Base-by-base conservation (phyloP, 257 asterid species). In the Petrea volubilis region DNA sequence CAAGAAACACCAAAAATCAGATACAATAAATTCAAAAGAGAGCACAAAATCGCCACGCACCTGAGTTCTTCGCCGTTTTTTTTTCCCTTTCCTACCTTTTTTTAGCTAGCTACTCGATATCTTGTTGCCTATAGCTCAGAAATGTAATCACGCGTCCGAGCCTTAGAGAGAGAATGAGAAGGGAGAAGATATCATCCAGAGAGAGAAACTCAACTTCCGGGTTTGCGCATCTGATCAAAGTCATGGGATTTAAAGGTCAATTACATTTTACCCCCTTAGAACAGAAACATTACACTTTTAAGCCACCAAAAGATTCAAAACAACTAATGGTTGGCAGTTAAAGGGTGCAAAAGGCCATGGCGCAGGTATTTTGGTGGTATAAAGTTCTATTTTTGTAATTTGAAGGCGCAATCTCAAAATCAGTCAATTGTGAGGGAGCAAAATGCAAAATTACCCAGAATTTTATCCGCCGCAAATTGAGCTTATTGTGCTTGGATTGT, bases 31-130 rank as follows among this genome's bases (percentile, higher is more conserved):
- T 38, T 7, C 14, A 24, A 60, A n/a, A 50, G 3, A 57, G 27
- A 34, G 51, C 51, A 68, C 12, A 59, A 64, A 73, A 60, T 53
- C 69, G 23, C 46, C 70, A 21, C 73, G 28, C 51, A 76, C n/a
- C 81, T 68, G 53, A 63, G 47, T 52, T 64, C 66, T 64, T 77
- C 64, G 72, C 40, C 64, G n/a, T 50, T 50, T 25, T 24, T 40
- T 17, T 78, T 29, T 8, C 21, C 15, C 5, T 64, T 14, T n/a
- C 24, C 49, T 33, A 31, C 52, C 24, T 46, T 17, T 50, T 12
- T 50, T 27, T 63, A 49, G 9, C n/a, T 18, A 43, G 40, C 3
- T 31, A 47, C 60, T 21, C 73, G 29, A 50, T 41, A 58, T 15
- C 44, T 41, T 72, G 11, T 50, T 38, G 57, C 17, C 40, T 12